Evolutionary conservation across 257 asterid species (phyloP), one percentile per base, ranked within the genome.

Genomic region (Ilex asprella): DNA sequence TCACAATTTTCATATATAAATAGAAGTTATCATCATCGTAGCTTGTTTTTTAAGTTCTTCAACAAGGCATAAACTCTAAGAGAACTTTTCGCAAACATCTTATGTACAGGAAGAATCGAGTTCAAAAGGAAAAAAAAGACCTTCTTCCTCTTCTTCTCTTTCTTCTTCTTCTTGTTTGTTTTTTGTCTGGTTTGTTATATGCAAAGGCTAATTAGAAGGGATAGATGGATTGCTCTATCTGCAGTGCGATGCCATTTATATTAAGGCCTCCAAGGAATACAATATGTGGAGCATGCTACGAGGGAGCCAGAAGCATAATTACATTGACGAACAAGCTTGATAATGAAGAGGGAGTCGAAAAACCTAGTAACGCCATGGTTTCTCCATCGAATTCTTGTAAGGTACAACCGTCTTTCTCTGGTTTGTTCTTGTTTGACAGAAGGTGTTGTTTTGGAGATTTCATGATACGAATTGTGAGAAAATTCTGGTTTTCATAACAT

Each of bases 191-290:
- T 50, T 50, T 50, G 55, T 10, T 73, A 31, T 6, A 44, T 21
- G 64, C 61, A 54, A 55, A 63, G 51, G 56, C 29, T 10, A 12
- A 52, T 27, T 56, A 47, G 7, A 6, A 41, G 47, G 47, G 12
- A 11, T 11, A 55, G 12, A 91, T 91, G 96, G 98, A 91, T 66
- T 91, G 98, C 60, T 88, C 91, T 2, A 91, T 91, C 69, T 88
- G 96, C 80, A 88, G 92, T 58, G 76, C 89, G 27, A 67, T 91
- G 89, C 96, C 95, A 2, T 84, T 80, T 59, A 79, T 91, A 62
- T 73, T 86, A 43, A 74, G 98, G 82, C 95, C 96, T 27, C 98
- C 95, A 14, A 84, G 98, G 62, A 86, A 86, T 30, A 84, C 92
- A 12, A 86, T 91, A 44, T 91, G 98, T 3, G 86, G 74, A 32